phyloP scores from a whole-genome alignment of 2,329 filamentous ascomycete species.

The Cryphonectria naterciae region DNA sequence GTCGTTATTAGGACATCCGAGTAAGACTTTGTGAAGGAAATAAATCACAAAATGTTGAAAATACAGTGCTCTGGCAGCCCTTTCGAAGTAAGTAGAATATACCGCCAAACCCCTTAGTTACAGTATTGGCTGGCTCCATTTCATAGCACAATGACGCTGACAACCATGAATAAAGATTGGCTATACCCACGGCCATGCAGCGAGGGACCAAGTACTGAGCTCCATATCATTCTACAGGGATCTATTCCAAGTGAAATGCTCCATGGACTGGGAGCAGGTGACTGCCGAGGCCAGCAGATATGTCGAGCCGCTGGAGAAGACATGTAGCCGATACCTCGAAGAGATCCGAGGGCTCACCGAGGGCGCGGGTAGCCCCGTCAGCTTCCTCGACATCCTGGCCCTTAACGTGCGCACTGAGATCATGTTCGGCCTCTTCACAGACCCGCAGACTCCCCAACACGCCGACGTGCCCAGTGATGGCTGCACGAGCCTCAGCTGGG shows the following conservation, averaged over 20 bases:
- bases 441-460: not conserved
- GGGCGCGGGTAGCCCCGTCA: slow-evolving; percentile 23
- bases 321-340: slow-evolving; percentile 25
- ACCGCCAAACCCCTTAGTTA: not conserved
- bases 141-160: not conserved
- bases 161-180: slow-evolving; percentile 21
- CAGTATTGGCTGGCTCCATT: not conserved
- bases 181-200: slow-evolving; percentile 20
- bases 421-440: slow-evolving; percentile 26
- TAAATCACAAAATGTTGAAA: not conserved
- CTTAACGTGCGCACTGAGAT: slow-evolving; percentile 30
- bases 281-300: slow-evolving; percentile 21
- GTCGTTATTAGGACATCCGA: too few species aligned
- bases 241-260: slow-evolving; percentile 23
- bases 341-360: slow-evolving; percentile 26
- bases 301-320: not conserved
- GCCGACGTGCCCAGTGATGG: slow-evolving; percentile 26
- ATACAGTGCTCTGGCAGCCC: slow-evolving; percentile 26
- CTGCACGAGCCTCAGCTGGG: slow-evolving; percentile 25
- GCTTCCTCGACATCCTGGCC: slow-evolving; percentile 27
- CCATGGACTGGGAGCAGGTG: slow-evolving; percentile 24
- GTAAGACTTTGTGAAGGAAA: not conserved
- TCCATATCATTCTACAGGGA: slow-evolving; percentile 25
- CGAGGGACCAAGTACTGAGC: slow-evolving; percentile 20
- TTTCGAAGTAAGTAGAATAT: slow-evolving; percentile 8